Conservation (phyloP, 805 yeast species). For the Pichia eremophila region DNA sequence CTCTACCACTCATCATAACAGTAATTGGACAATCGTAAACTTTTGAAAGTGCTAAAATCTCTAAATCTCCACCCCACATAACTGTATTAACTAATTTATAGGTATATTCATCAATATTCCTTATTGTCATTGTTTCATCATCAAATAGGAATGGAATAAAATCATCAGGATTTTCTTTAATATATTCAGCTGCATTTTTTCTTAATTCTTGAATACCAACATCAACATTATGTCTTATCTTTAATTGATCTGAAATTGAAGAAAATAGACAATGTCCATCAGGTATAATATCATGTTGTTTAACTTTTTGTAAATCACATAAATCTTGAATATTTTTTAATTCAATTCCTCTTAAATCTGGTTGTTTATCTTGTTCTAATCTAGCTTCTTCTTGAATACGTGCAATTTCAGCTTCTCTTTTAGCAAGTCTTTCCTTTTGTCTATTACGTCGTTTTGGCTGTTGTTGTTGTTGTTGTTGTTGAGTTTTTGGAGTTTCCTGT, state of each 20-base stretch:
- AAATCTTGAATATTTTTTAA: constrained; percentile 50
- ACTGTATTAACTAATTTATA: constrained; percentile 63
- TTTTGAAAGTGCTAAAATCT: constrained; percentile 70
- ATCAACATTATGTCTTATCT: constrained; percentile 36
- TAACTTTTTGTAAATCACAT: constrained; percentile 40
- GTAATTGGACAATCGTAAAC: constrained; percentile 67
- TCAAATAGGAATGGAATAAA: constrained; percentile 79
- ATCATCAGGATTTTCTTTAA: constrained; percentile 54
- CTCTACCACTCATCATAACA: constrained; percentile 69
- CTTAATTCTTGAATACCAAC: constrained; percentile 48
- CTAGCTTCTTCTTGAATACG: constrained; percentile 57
- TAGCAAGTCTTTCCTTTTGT: constrained; percentile 74
- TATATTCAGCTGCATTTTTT: constrained; percentile 53
- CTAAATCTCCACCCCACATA: constrained; percentile 96
- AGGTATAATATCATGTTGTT: constrained; percentile 64
- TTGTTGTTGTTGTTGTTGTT: too few species aligned
- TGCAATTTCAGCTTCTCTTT: constrained; percentile 61
- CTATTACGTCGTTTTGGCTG: constrained; percentile 44
- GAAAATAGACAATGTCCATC: constrained; percentile 95
- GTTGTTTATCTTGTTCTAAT: constrained; percentile 54
- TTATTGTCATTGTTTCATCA: constrained; percentile 56
- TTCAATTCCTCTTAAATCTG: constrained; percentile 67
- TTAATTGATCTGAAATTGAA: constrained; percentile 71
- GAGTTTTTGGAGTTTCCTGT: constrained; percentile 21
- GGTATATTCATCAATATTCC: constrained; percentile 61